These are phyloP conservation scores for Cymbomonas tetramitiformis DNA, from an alignment of 139 green algal species.

Conservation along the genomic window DNA sequence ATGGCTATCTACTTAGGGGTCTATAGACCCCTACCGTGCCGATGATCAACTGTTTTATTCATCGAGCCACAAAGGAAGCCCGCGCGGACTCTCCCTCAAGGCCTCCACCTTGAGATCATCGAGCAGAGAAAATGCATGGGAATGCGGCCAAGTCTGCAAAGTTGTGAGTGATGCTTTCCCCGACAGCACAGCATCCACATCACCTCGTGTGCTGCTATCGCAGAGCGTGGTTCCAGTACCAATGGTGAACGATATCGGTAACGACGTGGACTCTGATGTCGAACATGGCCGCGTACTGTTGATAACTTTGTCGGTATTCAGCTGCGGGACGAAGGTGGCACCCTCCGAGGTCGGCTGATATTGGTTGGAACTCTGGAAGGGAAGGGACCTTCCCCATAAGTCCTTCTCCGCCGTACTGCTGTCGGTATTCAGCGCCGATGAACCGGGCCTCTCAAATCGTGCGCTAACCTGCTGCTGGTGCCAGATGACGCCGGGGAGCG, in stretches of 20 bases:
- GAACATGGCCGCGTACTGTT: neutral
- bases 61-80: slow-evolving; percentile 20
- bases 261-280: neutral
- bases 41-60: no score
- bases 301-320: slow-evolving; percentile 9
- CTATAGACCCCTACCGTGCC: no score
- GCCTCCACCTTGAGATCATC: slow-evolving; percentile 15
- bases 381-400: slow-evolving; percentile 13
- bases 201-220: slow-evolving; percentile 4
- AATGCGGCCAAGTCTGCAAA: slow-evolving; percentile 13
- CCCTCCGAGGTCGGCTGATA: neutral
- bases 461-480: slow-evolving; percentile 5
- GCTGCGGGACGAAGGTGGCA: slow-evolving; percentile 16
- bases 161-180: neutral
- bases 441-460: no score
- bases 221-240: slow-evolving; percentile 10
- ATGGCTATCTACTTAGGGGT: no score
- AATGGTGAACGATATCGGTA: slow-evolving; percentile 8
- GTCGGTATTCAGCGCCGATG: neutral
- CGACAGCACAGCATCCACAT: slow-evolving; percentile 16
- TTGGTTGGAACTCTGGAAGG: neutral
- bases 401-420: neutral
- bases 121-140: slow-evolving; percentile 14
- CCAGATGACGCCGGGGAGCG: slow-evolving; percentile 16
- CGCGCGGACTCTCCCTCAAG: neutral